phyloP scores from a whole-genome alignment of 768 basidiomycete species.

The Trametopsis cervina region DNA sequence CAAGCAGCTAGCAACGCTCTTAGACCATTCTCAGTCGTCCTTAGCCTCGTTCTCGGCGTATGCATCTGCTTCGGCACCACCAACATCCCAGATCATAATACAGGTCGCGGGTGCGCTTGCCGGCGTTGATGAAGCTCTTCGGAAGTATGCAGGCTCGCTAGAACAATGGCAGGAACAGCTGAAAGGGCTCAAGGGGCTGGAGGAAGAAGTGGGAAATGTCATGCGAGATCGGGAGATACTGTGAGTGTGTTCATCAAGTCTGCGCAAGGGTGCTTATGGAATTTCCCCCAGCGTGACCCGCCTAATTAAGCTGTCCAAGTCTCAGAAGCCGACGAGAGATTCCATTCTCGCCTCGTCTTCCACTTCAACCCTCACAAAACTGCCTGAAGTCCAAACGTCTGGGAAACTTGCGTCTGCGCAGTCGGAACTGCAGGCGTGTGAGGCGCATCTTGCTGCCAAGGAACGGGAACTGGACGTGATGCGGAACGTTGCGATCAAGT shows the following conservation, averaged over 20 bases:
- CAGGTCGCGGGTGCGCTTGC: slow-evolving; percentile 52
- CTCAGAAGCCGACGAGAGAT: slow-evolving; percentile 35
- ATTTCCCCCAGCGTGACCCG: slow-evolving; percentile 53
- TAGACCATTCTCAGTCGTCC: slow-evolving; percentile 54
- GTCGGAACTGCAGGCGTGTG: slow-evolving; percentile 76
- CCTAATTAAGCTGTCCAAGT: slow-evolving; percentile 72
- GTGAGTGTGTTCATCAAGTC: slow-evolving; percentile 36
- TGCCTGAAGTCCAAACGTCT: slow-evolving; percentile 18
- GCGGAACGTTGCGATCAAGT: slow-evolving; percentile 48
- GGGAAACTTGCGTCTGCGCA: slow-evolving; percentile 61
- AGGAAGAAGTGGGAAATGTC: slow-evolving; percentile 67
- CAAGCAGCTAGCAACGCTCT: slow-evolving; percentile 48
- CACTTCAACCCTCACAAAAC: slow-evolving; percentile 34
- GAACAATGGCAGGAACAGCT: slow-evolving; percentile 64
- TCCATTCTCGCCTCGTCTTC: slow-evolving; percentile 30
- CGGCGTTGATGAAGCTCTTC: slow-evolving; percentile 62
- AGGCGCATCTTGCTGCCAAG: slow-evolving; percentile 62
- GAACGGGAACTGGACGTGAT: slow-evolving; percentile 54
- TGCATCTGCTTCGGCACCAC: slow-evolving; percentile 57
- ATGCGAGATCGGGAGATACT: slow-evolving; percentile 76
- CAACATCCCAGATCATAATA: slow-evolving; percentile 42
- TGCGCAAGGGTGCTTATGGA: neutral
- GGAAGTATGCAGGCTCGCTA: slow-evolving; percentile 49
- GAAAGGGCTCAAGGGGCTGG: slow-evolving; percentile 51
- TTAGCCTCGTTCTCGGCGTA: slow-evolving; percentile 66